Evolutionary conservation across 768 basidiomycete genomes (phyloP).

Genomic region (Podaxis carcinomalis): DNA sequence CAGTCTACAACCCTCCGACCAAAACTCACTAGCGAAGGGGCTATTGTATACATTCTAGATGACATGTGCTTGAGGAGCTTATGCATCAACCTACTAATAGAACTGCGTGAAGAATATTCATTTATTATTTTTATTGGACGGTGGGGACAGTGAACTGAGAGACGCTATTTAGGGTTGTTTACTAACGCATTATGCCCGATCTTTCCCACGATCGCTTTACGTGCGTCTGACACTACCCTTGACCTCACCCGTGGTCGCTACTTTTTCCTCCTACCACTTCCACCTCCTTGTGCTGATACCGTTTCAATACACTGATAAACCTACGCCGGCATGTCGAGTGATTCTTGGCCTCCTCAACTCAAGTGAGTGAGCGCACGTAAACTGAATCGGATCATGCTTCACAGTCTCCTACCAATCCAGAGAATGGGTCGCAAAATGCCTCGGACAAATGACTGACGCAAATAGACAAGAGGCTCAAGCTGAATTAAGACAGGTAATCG

Average conservation of each 20-base stretch:
- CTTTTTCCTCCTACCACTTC: background rate
- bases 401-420: constrained; percentile 34
- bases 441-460: constrained; percentile 85
- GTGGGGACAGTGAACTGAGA: background rate
- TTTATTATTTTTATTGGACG: background rate
- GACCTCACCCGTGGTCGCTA: background rate
- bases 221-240: background rate
- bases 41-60: constrained; percentile 20
- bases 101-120: constrained; percentile 13
- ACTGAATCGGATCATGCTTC: background rate
- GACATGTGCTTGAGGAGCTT: constrained; percentile 16
- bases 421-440: constrained; percentile 92
- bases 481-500: constrained; percentile 96
- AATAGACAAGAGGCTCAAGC: constrained; percentile 87
- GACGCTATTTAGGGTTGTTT: background rate
- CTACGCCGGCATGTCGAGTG: constrained; percentile 54
- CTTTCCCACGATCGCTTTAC: background rate
- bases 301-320: background rate
- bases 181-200: background rate
- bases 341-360: constrained; percentile 77
- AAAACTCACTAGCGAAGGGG: constrained; percentile 46
- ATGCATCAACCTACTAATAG: constrained; percentile 20
- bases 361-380: constrained; percentile 43
- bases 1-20: constrained; percentile 63
- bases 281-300: background rate